Evolutionary conservation across 1,139 yeast genomes (phyloP).

Genomic region (Sugiyamaella sp.): DNA sequence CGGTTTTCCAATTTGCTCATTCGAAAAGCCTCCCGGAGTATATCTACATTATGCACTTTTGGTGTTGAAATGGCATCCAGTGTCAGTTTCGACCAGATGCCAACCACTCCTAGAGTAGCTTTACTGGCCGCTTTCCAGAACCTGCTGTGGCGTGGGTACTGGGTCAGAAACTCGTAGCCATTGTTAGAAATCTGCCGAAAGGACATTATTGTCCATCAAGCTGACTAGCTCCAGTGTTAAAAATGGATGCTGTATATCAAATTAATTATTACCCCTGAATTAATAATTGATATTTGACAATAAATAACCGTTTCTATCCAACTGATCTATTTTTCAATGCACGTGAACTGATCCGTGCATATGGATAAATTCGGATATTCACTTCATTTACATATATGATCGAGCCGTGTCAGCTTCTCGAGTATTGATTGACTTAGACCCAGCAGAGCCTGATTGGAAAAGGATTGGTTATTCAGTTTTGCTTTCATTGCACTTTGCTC

Average conservation of each 20-base stretch:
- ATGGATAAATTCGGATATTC: too few species aligned
- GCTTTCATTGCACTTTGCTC: too few species aligned
- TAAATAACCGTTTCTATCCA: too few species aligned
- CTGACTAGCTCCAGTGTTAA: background rate
- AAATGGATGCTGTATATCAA: background rate
- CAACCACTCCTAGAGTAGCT: slow-evolving; percentile 68
- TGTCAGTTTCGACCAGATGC: slow-evolving; percentile 65
- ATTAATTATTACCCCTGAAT: background rate
- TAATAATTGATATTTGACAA: too few species aligned
- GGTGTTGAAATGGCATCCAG: slow-evolving; percentile 66
- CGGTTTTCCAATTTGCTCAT: slow-evolving; percentile 69
- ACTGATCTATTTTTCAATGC: too few species aligned
- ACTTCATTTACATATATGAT: too few species aligned
- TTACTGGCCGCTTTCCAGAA: slow-evolving; percentile 73
- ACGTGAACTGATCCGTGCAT: slow-evolving; percentile 6
- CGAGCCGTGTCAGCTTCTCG: slow-evolving; percentile 4
- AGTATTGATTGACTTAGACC: background rate
- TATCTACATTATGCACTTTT: slow-evolving; percentile 60
- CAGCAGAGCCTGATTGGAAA: too few species aligned
- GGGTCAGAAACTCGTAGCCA: slow-evolving; percentile 72
- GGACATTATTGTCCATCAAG: slow-evolving; percentile 53
- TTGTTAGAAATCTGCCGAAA: slow-evolving; percentile 68
- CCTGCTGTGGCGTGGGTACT: slow-evolving; percentile 59
- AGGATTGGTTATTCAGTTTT: too few species aligned
- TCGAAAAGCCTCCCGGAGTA: slow-evolving; percentile 62